Base-by-base conservation (phyloP, 2,329 filamentous ascomycete species). In the Pestalotiopsis fici region DNA sequence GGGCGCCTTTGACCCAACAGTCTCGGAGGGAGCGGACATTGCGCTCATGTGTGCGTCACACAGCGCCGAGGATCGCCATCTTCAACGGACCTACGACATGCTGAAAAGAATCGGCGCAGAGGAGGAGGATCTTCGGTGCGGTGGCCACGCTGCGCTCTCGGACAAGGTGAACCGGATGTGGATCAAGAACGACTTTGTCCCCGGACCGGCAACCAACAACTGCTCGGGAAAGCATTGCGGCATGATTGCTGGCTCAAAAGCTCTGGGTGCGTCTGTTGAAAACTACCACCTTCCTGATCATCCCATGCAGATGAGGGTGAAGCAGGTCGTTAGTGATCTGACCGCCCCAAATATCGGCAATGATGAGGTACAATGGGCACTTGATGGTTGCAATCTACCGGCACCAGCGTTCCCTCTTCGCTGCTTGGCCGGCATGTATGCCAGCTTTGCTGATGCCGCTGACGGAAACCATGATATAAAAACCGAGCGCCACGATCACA, bases 171-270 rank as follows among this genome's bases (percentile, higher is more conserved):
- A 83, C 66, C 71, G 72, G 0, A 67, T 59, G 0, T 85, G 83
- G 83, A 78, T 81, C 60, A 79, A 74, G 65, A 64, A 64, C 0
- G 82, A 75, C 2, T 81, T 79, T 57, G 71, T 66, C 0, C 82
- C 83, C 0, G 80, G 78, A 0, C 73, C 74, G 0, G 71, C 84
- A 0, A 78, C 75, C 61, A 85, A 81, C 64, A 84, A 85, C 67
- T 86, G 83, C 68, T 85, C 83, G 0, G 83, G 83, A 1, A 86
- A 86, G 54, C 83, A 86, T 69, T 80, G 75, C 3, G 83, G 80
- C 1, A 85, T 85, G 82, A 71, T 85, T 25, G 82, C 79, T 0
- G 83, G 79, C 1, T 76, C 82, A 0, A 76, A 73, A 31, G 77
- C 78, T 0, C 63, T 85, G 0, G 79, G 77, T 0, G 78, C 73